These are phyloP conservation scores for Eucalyptus decipiens DNA, from an alignment of 345 rosid species.

Conservation along the genomic window DNA sequence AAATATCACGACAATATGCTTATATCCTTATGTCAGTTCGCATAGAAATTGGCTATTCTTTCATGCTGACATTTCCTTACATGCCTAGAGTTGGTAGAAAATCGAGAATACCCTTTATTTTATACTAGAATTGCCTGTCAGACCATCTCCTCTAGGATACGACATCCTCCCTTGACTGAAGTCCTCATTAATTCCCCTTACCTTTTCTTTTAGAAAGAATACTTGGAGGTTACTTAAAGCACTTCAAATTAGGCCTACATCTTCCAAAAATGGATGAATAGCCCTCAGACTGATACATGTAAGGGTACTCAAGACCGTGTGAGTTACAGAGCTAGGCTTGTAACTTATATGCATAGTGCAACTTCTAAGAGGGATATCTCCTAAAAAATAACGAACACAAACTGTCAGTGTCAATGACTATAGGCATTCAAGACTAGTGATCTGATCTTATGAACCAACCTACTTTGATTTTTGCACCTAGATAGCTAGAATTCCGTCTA, in stretches of 20 bases:
- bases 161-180: neutral
- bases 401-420: neutral
- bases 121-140: neutral
- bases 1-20: neutral
- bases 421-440: neutral
- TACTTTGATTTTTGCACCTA: neutral
- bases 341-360: neutral
- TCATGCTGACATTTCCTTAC: neutral
- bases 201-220: neutral
- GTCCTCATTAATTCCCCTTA: neutral
- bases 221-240: neutral
- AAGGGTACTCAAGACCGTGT: neutral
- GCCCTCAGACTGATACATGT: neutral
- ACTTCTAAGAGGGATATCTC: neutral
- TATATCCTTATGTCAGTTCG: neutral
- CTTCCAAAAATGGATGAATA: neutral
- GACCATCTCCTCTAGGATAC: neutral
- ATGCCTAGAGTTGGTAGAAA: neutral
- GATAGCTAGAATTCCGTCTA: neutral
- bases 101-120: too few species aligned
- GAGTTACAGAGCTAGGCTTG: neutral
- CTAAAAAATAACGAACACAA: neutral
- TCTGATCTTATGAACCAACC: neutral
- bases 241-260: neutral
- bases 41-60: neutral